Evolutionary conservation across 2,329 filamentous ascomycete genomes (phyloP).

Genomic region (Diplodia corticola): DNA sequence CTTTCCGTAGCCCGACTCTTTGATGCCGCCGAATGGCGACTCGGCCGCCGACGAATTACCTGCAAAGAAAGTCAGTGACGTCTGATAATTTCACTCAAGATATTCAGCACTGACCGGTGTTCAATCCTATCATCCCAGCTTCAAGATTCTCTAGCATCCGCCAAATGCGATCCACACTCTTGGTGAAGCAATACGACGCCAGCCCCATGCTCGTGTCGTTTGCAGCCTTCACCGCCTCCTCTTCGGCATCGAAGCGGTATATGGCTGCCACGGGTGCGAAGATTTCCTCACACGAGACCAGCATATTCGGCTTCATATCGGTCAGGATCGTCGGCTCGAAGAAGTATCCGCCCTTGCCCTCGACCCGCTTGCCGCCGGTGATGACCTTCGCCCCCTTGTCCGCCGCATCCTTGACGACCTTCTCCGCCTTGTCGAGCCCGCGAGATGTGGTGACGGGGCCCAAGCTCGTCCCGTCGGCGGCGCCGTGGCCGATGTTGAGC

Average conservation of each 20-base stretch:
- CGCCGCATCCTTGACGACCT: slow-evolving; percentile 65
- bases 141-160: slow-evolving; percentile 34
- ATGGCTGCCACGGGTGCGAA: slow-evolving; percentile 42
- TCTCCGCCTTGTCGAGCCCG: slow-evolving; percentile 57
- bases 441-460: slow-evolving; percentile 57
- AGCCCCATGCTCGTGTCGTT: slow-evolving; percentile 44
- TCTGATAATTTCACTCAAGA: no score
- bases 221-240: slow-evolving; percentile 41
- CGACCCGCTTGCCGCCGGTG: slow-evolving; percentile 57
- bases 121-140: slow-evolving; percentile 38
- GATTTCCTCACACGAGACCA: slow-evolving; percentile 42
- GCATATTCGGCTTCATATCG: slow-evolving; percentile 35
- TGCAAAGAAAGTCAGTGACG: not conserved
- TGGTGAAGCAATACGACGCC: slow-evolving; percentile 42
- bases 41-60: slow-evolving; percentile 53
- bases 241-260: slow-evolving; percentile 41
- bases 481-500: slow-evolving; percentile 63
- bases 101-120: slow-evolving; percentile 23
- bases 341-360: slow-evolving; percentile 37
- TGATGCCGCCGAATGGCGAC: slow-evolving; percentile 62
- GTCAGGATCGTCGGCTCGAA: slow-evolving; percentile 34
- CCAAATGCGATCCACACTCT: slow-evolving; percentile 41
- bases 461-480: slow-evolving; percentile 36
- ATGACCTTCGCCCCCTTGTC: slow-evolving; percentile 64
- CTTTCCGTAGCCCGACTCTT: slow-evolving; percentile 64